Conservation (phyloP, 2,329 filamentous ascomycete genomes). For the Aspergillus calidoustus region DNA sequence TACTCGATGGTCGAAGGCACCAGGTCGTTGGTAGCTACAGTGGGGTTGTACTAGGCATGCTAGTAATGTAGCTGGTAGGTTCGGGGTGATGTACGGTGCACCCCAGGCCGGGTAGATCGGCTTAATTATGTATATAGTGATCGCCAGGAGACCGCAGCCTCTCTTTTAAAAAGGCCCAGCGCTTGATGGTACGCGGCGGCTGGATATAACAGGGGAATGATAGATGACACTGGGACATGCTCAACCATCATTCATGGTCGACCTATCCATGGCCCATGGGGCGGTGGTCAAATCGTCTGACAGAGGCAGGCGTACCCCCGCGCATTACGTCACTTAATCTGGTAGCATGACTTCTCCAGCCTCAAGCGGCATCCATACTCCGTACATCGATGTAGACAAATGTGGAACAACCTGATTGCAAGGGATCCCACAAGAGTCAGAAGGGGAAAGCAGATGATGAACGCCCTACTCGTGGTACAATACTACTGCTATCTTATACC, state of each 20-base stretch:
- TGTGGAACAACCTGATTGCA: too few relatives aligned
- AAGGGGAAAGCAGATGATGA: background rate
- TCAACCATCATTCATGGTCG: background rate
- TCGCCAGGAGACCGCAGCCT: background rate
- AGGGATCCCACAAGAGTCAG: too few relatives aligned
- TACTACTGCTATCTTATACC: background rate
- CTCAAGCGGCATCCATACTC: too few relatives aligned
- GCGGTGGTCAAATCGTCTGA: background rate
- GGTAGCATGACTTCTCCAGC: too few relatives aligned
- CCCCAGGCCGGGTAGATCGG: background rate
- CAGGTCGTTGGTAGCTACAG: background rate
- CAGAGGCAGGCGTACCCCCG: background rate
- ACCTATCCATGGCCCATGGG: background rate
- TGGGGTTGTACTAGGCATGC: constrained; percentile 3
- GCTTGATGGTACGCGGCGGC: background rate
- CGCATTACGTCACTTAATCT: background rate
- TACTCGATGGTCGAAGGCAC: background rate
- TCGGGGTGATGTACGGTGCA: background rate
- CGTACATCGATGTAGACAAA: too few relatives aligned
- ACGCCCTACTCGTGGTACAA: background rate
- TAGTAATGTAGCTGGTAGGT: background rate
- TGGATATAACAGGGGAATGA: background rate
- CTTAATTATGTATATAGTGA: background rate
- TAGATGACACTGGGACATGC: background rate
- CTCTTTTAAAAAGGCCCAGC: background rate